phyloP scores from a whole-genome alignment of 768 basidiomycete species.

The Lactarius hengduanensis region DNA sequence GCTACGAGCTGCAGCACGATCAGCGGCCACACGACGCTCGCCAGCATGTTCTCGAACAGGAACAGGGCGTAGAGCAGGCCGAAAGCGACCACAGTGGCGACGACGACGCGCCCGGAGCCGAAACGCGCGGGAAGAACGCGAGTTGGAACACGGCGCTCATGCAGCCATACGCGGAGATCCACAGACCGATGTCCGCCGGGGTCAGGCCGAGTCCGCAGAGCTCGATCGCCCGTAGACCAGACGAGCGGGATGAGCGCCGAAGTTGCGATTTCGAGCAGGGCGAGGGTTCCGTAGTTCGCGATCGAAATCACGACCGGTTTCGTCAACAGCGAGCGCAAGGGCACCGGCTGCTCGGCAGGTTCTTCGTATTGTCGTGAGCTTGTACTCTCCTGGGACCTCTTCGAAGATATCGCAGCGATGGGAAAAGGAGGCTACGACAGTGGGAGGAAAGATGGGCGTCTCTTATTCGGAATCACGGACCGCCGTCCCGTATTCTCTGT shows the following conservation, averaged over 20 bases:
- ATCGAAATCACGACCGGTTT: background rate
- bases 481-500: too few relatives aligned
- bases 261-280: background rate
- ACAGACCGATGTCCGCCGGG: background rate
- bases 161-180: background rate
- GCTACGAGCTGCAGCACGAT: background rate
- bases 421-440: constrained; percentile 13
- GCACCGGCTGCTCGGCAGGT: background rate
- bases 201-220: background rate
- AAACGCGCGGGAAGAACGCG: background rate
- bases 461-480: too few relatives aligned
- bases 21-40: background rate
- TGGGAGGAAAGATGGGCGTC: constrained; percentile 25
- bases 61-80: constrained; percentile 26
- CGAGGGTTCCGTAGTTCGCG: background rate
- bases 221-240: background rate
- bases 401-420: background rate
- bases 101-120: background rate
- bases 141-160: background rate
- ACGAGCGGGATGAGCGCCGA: background rate
- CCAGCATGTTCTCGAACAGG: constrained; percentile 18
- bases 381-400: background rate
- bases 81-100: background rate
- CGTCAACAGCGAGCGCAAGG: background rate
- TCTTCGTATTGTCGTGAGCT: background rate